Base-by-base conservation (phyloP, 2,329 filamentous ascomycete genomes). In the Meredithiella fracta region DNA sequence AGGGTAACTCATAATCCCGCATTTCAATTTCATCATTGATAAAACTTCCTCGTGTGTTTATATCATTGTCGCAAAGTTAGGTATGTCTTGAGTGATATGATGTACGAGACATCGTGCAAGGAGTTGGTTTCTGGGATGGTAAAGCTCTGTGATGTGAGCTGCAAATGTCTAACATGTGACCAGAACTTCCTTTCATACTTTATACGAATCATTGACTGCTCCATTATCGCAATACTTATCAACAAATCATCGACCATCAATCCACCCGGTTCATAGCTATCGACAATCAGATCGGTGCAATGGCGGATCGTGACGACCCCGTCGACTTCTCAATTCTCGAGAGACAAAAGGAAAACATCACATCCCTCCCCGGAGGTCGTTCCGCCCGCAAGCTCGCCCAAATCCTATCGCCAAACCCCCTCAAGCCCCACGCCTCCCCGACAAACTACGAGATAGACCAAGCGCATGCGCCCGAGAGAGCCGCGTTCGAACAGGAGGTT, bases 261-360 rank as follows among this genome's bases (percentile, higher is more conserved):
- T 8, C 37, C 11, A 14, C 37, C 40, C 15, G 15, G 4, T 22
- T 44, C 40, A 15, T 22, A 22, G 3, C 44, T 20, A n/a, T 25
- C 8, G n/a, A n/a, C n/a, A n/a, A n/a, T n/a, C n/a, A n/a, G n/a
- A n/a, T n/a, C n/a, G n/a, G n/a, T n/a, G 15, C 44, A 68, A 80
- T 80, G 71, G 70, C 72, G 60, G 62, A 63, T 38, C 68, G 70
- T 59, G 69, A 70, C 59, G 78, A 83, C 62, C 68, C 80, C 40
- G 79, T 83, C 65, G 72, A 81, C 71, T 97, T 98, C 72, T 86
- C 94, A 64, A 79, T 96, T 60, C 96, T 98, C 70, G 92, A 98
- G 71, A 80, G 79, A 50, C 90, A 96, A 64, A 98, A 98, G 71
- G 92, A 98, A 72, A 98, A 98, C 69, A 96, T 98, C 57, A 90